These are phyloP conservation scores for Panicum miliaceum DNA, from an alignment of 176 grass and related monocot species.

Conservation along the genomic window DNA sequence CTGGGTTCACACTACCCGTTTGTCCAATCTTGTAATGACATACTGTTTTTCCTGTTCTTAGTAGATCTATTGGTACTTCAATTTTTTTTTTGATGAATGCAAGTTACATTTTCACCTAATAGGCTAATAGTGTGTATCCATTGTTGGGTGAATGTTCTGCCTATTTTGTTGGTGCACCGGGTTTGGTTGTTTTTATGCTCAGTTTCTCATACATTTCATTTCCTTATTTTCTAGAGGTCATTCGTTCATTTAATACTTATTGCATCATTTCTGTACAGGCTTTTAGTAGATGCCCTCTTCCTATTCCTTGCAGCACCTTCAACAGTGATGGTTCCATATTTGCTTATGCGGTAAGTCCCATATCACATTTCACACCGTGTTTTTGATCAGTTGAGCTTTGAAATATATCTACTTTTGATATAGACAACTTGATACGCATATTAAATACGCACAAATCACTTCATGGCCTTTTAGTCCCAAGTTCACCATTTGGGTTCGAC, in stretches of 20 bases:
- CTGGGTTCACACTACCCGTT: background rate
- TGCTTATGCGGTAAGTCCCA: conserved; percentile 95
- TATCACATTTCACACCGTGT: too few relatives aligned
- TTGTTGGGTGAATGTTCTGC: background rate
- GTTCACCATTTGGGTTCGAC: background rate
- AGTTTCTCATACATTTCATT: background rate
- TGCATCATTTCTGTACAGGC: conserved; percentile 52
- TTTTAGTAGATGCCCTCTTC: conserved; percentile 77
- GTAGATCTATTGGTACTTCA: background rate
- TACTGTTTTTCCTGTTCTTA: background rate
- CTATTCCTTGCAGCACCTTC: conserved; percentile 91
- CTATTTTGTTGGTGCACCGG: conserved; percentile 10
- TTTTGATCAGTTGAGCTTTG: background rate
- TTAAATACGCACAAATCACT: conserved; percentile 3
- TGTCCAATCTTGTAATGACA: background rate
- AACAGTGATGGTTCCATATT: conserved; percentile 95
- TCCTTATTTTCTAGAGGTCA: conserved; percentile 31
- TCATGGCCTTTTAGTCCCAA: background rate
- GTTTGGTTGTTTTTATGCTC: conserved; percentile 14
- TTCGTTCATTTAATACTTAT: conserved; percentile 19
- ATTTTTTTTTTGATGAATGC: background rate
- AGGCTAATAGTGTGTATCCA: background rate
- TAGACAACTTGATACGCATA: background rate
- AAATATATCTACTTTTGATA: background rate
- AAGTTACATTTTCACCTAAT: conserved; percentile 3